phyloP scores from a whole-genome alignment of 257 asterid species.

The Parsonsia alboflavescens region DNA sequence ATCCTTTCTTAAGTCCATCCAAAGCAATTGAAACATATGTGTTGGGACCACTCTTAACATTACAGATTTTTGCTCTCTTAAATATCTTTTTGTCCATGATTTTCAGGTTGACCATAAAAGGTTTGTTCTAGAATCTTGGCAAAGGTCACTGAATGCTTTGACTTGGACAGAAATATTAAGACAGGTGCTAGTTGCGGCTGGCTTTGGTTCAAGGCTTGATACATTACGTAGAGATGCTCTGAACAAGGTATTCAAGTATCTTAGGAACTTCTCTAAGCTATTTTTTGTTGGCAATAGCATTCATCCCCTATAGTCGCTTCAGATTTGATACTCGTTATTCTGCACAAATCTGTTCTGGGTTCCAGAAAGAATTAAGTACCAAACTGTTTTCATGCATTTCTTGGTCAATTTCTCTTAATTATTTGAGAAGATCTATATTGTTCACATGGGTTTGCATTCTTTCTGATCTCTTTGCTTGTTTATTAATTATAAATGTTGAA shows the following conservation, averaged over 20 bases:
- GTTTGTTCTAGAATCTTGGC: slow-evolving; percentile 59
- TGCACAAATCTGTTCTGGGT: not conserved
- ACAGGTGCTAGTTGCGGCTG: slow-evolving; percentile 81
- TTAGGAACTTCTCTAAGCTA: slow-evolving; percentile 15
- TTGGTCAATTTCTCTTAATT: not conserved
- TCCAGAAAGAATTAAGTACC: not conserved
- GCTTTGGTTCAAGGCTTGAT: slow-evolving; percentile 70
- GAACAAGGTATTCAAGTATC: slow-evolving; percentile 56
- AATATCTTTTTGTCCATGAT: slow-evolving; percentile 1
- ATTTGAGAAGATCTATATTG: not conserved
- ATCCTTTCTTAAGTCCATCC: not conserved
- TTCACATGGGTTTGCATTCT: not conserved
- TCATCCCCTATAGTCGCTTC: slow-evolving; percentile 6
- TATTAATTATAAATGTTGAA: too few species aligned
- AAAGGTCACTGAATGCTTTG: slow-evolving; percentile 69
- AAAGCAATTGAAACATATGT: not conserved
- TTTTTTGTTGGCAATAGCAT: slow-evolving; percentile 7
- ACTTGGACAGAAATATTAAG: slow-evolving; percentile 91
- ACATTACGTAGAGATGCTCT: slow-evolving; percentile 31
- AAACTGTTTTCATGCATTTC: not conserved
- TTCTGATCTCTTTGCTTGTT: not conserved
- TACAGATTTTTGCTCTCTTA: not conserved
- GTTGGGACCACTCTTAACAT: not conserved
- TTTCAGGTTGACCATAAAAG: slow-evolving; percentile 61
- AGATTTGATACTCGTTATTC: not conserved